Evolutionary conservation across 768 basidiomycete species (phyloP).

Genomic region (Mycena chlorophos): DNA sequence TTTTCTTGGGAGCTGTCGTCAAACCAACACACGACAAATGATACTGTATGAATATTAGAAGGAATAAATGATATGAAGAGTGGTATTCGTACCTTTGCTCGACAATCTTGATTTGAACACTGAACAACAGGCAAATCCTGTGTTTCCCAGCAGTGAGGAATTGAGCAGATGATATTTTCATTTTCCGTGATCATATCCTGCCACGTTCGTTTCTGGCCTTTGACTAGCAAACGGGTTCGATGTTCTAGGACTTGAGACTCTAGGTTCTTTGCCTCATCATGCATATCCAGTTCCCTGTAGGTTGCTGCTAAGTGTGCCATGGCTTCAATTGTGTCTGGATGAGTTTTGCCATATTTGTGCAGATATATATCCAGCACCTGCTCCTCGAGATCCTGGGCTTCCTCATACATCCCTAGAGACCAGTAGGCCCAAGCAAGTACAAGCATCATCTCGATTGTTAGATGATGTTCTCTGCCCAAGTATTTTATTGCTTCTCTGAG

Average conservation of each 20-base stretch:
- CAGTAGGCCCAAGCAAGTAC: neutral
- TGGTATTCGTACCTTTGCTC: too few relatives aligned
- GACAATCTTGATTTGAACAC: too few relatives aligned
- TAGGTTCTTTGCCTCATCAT: neutral
- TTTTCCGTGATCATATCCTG: too few relatives aligned
- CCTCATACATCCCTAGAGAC: neutral
- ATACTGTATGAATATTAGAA: too few relatives aligned
- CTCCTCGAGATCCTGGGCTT: neutral
- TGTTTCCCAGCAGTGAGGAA: too few relatives aligned
- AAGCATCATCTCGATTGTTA: neutral
- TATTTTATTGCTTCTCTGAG: neutral
- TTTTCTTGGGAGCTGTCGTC: too few relatives aligned
- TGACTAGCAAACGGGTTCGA: neutral
- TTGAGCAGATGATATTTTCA: too few relatives aligned
- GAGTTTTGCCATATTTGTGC: neutral
- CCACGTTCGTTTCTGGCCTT: too few relatives aligned
- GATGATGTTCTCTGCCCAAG: neutral
- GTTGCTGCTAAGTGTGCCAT: neutral
- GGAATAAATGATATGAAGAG: too few relatives aligned
- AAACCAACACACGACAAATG: too few relatives aligned
- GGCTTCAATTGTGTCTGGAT: slow-evolving; percentile 2
- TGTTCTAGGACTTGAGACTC: neutral
- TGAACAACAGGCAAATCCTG: too few relatives aligned
- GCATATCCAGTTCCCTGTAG: neutral
- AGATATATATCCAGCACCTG: neutral